phyloP scores from a whole-genome alignment of 352 stramenopile species.

The Plasmopara viticola region DNA sequence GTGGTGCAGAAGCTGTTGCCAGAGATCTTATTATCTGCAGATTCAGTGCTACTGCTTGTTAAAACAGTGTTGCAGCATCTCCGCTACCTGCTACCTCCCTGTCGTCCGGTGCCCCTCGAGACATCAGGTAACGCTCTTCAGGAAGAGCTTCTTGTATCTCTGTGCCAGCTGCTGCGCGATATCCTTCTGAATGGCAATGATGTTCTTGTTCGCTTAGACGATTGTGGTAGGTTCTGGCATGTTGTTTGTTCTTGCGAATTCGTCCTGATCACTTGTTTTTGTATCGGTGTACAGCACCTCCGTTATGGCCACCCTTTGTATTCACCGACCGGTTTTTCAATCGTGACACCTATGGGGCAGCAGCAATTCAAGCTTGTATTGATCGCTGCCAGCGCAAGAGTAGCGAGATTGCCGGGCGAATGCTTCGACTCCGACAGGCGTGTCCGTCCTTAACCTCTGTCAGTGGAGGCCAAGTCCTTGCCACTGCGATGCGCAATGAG shows the following conservation, averaged over 20 bases:
- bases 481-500: slow-evolving; percentile 56
- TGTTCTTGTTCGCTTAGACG: slow-evolving; percentile 69
- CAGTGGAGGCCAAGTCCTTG: slow-evolving; percentile 25
- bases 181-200: slow-evolving; percentile 63
- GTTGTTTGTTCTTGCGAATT: neutral
- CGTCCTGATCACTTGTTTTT: neutral
- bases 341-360: slow-evolving; percentile 31
- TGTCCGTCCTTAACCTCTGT: slow-evolving; percentile 23
- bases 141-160: slow-evolving; percentile 58
- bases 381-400: slow-evolving; percentile 40
- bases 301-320: slow-evolving; percentile 65
- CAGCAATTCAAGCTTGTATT: slow-evolving; percentile 52
- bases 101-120: slow-evolving; percentile 30
- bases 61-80: slow-evolving; percentile 77
- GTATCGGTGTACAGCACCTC: slow-evolving; percentile 32
- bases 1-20: slow-evolving; percentile 67
- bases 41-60: slow-evolving; percentile 55
- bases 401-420: slow-evolving; percentile 54
- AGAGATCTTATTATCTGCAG: slow-evolving; percentile 54
- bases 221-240: slow-evolving; percentile 48
- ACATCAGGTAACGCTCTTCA: slow-evolving; percentile 39
- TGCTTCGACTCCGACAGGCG: slow-evolving; percentile 60
- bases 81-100: slow-evolving; percentile 64
- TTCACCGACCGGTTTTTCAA: slow-evolving; percentile 74
- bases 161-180: slow-evolving; percentile 73